Conservation (phyloP, 78 protist genomes). For the Chrysochromulina parva region DNA sequence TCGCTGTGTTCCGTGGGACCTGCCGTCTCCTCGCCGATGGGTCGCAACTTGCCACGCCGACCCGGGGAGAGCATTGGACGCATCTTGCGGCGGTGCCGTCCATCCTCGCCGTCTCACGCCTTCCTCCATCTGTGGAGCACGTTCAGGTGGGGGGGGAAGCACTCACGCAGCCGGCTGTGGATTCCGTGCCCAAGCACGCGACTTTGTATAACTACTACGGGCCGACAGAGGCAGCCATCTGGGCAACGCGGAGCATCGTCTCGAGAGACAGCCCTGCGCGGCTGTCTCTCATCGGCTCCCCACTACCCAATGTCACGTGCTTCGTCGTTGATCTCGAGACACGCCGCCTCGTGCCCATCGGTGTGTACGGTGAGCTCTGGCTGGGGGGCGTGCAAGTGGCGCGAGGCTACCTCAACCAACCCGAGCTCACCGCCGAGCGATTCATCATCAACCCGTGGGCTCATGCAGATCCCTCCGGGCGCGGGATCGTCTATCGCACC, state of each 20-base stretch:
- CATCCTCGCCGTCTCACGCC: too few species aligned
- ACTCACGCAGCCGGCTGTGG: too few species aligned
- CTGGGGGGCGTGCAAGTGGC: slow-evolving; percentile 12
- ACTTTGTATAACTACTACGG: not conserved
- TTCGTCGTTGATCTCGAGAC: not conserved
- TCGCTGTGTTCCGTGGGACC: too few species aligned
- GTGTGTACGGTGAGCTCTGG: not conserved
- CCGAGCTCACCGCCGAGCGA: not conserved
- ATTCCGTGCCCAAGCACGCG: not conserved
- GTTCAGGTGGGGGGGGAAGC: too few species aligned
- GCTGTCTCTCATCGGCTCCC: not conserved
- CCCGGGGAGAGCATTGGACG: too few species aligned
- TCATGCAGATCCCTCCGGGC: not conserved
- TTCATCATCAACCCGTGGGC: not conserved
- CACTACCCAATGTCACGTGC: not conserved
- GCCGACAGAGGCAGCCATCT: not conserved
- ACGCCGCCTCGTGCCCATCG: not conserved
- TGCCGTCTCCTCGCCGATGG: too few species aligned
- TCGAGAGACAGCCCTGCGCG: too few species aligned
- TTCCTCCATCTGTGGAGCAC: too few species aligned
- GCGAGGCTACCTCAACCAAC: slow-evolving; percentile 11
- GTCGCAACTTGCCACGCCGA: too few species aligned
- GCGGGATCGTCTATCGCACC: not conserved
- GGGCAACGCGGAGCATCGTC: not conserved
- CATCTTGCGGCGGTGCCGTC: too few species aligned